Evolutionary conservation across 2,329 filamentous ascomycete genomes (phyloP), one percentile per base, ranked within the genome.

Genomic region (Clonostachys rosea): DNA sequence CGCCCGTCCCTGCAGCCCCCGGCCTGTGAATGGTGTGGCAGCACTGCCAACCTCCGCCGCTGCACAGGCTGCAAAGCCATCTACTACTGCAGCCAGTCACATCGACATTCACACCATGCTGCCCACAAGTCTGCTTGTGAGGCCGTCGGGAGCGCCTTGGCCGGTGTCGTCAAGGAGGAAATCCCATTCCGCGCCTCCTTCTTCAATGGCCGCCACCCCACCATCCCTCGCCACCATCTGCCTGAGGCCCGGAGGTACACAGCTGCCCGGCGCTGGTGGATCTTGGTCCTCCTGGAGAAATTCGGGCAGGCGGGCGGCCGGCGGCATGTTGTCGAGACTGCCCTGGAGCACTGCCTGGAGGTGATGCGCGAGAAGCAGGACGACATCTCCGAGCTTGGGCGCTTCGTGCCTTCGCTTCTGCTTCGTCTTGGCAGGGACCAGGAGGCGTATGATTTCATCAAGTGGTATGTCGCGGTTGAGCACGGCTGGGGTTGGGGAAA

Each of bases 401-500:
- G 66, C 16, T 17, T 70, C 0, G 49, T 74, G 0, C 75, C 77
- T 0, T 50, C 55, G 1, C 40, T 74, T 10, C 63, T 70, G 46
- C 54, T 81, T 13, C 68, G 74, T 3, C 62, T 80, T 7, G 65
- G 66, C 18, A 61, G 56, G 40, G 75, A 80, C 47, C 74, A 80
- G 54, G 73, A 75, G 16, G 70, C 65, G 53, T 75, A 75, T 49
- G 68, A 73, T 46, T 71, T 73, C 36, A 43, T 66, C 5, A 69
- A 63, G 53, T 66, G 63, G 60, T 65, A 57, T 48, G 59, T 53
- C 0, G 59, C 53, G 0, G 49, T 43, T 2, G 51, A 52, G 2
- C 5, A 35, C 0, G 18, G 56, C 13, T 56, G 58, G 20, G 53
- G 57, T 40, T 58, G 51, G 52, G 50, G 40, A 0, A 34, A 62